Conservation (phyloP, 306 rosid genomes). For the Potentilla sterilis region DNA sequence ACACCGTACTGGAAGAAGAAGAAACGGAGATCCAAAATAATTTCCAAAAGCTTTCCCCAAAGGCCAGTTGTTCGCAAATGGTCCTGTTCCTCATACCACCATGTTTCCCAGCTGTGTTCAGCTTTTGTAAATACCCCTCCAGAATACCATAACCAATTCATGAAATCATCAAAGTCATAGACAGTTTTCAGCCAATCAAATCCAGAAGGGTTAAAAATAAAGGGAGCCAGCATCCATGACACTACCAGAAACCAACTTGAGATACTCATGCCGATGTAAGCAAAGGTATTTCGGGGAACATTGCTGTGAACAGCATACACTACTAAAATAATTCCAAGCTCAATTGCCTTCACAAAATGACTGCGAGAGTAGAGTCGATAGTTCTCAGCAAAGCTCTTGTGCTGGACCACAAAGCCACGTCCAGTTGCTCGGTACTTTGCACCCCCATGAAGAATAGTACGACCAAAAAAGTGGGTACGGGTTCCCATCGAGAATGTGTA, state of each 20-base stretch:
- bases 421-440: slow-evolving; percentile 96
- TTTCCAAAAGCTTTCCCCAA: slow-evolving; percentile 95
- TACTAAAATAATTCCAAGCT: slow-evolving; percentile 75
- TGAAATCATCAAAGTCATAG: slow-evolving; percentile 76
- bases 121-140: slow-evolving; percentile 68
- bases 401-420: slow-evolving; percentile 94
- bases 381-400: slow-evolving; percentile 89
- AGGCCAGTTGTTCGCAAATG: slow-evolving; percentile 88
- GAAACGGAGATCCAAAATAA: slow-evolving; percentile 87
- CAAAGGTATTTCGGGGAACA: slow-evolving; percentile 48
- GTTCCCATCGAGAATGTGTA: slow-evolving; percentile 90
- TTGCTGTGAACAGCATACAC: slow-evolving; percentile 76
- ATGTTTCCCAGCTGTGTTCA: slow-evolving; percentile 88
- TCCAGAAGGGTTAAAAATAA: slow-evolving; percentile 89
- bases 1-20: slow-evolving; percentile 95
- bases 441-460: slow-evolving; percentile 94
- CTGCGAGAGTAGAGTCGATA: slow-evolving; percentile 84
- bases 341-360: slow-evolving; percentile 90
- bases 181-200: slow-evolving; percentile 99
- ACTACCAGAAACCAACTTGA: slow-evolving; percentile 90
- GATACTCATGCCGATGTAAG: slow-evolving; percentile 64
- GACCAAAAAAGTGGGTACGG: slow-evolving; percentile 78
- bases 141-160: slow-evolving; percentile 76
- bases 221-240: slow-evolving; percentile 93
- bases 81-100: slow-evolving; percentile 97